Evolutionary conservation across 1,284 basidiomycete species (phyloP).

Genomic region (Fomes fomentarius): DNA sequence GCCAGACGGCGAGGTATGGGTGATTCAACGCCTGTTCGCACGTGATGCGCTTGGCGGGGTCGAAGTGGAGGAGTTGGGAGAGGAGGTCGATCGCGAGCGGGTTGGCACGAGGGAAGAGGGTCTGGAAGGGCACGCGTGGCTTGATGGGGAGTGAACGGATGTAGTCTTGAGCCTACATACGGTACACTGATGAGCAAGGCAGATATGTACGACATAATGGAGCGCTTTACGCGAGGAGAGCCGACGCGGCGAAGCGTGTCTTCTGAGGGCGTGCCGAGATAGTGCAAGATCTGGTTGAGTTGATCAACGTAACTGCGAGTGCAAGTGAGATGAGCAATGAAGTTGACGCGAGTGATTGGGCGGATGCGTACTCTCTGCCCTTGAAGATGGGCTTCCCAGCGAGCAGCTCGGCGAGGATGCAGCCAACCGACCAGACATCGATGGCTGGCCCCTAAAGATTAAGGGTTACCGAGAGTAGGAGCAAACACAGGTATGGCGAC

Average conservation of each 20-base stretch:
- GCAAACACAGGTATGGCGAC: constrained; percentile 32
- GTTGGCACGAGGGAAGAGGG: constrained; percentile 92
- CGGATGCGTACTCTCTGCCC: constrained; percentile 81
- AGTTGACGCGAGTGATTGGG: not conserved
- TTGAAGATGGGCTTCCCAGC: constrained; percentile 99
- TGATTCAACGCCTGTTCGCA: constrained; percentile 96
- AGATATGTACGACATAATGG: not conserved
- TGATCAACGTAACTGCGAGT: constrained; percentile 91
- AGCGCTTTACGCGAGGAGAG: constrained; percentile 74
- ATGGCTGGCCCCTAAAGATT: constrained; percentile 77
- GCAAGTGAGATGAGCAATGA: not conserved
- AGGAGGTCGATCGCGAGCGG: constrained; percentile 93
- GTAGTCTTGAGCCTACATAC: constrained; percentile 89
- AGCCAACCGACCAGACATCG: constrained; percentile 98
- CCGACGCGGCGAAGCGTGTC: constrained; percentile 95
- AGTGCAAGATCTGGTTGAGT: constrained; percentile 97
- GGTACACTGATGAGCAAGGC: not conserved
- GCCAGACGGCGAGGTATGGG: constrained; percentile 94
- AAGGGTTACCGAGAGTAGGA: not conserved
- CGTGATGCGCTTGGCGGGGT: constrained; percentile 93
- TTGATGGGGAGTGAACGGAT: constrained; percentile 98
- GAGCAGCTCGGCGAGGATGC: constrained; percentile 95
- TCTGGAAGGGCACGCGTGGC: constrained; percentile 89
- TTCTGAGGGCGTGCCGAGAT: constrained; percentile 96
- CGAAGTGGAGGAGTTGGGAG: constrained; percentile 91